A percentile compares a stretch with the other conserved stretches of the same genome.
Conservation (phyloP, 2,329 filamentous ascomycete species). For the Massarina eburnea region DNA sequence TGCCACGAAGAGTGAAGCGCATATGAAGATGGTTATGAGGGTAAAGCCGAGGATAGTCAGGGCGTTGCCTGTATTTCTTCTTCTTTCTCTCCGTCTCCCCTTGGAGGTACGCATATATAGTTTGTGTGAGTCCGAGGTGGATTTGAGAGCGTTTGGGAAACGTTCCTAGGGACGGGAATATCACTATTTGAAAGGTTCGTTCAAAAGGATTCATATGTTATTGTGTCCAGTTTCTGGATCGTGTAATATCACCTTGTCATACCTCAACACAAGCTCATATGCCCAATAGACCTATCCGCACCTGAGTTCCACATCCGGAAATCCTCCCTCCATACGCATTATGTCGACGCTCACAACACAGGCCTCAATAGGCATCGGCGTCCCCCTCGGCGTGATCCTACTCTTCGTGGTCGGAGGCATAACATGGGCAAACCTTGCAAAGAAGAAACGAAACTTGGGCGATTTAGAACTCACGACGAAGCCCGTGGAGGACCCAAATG, state of each 20-base stretch:
- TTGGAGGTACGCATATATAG: no score
- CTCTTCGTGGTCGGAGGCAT: slow-evolving; percentile 26
- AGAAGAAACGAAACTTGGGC: slow-evolving; percentile 5
- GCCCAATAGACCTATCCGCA: no score
- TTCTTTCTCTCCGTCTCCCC: no score
- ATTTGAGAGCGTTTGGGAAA: no score
- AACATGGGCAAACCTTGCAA: slow-evolving; percentile 7
- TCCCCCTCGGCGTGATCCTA: slow-evolving; percentile 16
- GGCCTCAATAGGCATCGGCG: slow-evolving; percentile 17
- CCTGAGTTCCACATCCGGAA: not conserved
- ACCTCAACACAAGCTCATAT: no score
- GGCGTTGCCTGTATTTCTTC: no score
- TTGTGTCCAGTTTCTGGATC: no score
- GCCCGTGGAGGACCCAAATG: slow-evolving; percentile 2
- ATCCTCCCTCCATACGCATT: not conserved
- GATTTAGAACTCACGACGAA: slow-evolving; percentile 6
- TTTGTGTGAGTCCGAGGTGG: no score
- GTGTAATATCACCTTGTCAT: no score
- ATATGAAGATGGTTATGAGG: not conserved
- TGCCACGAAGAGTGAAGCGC: not conserved
- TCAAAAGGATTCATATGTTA: no score
- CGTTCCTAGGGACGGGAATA: no score
- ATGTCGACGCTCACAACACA: slow-evolving; percentile 10
- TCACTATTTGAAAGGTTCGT: no score
- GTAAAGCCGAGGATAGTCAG: not conserved